These are phyloP conservation scores for Entonaema liquescens DNA, from an alignment of 495 filamentous ascomycete genomes.

Conservation along the genomic window DNA sequence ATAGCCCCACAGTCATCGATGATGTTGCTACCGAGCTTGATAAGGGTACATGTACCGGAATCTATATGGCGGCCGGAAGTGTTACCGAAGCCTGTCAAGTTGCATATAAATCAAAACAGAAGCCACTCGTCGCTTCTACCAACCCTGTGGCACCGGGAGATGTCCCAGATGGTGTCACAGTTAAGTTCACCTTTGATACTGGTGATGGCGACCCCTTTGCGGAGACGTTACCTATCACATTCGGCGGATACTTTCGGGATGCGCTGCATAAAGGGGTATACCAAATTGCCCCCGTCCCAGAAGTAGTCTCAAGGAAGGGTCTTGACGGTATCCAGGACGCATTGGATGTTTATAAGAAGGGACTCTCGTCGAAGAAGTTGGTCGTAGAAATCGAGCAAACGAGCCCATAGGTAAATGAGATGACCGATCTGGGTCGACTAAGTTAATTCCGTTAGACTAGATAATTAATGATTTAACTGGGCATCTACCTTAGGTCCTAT, in stretches of 20 bases:
- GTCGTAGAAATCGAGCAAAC: not conserved
- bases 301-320: not conserved
- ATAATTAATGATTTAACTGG: no score
- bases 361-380: not conserved
- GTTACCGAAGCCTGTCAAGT: constrained; percentile 24
- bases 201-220: not conserved
- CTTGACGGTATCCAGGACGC: not conserved
- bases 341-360: not conserved
- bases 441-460: no score
- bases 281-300: not conserved
- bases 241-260: constrained; percentile 18
- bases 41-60: constrained; percentile 26
- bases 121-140: constrained; percentile 21
- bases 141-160: constrained; percentile 14
- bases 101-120: constrained; percentile 37
- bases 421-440: no score
- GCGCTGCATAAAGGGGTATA: constrained; percentile 8
- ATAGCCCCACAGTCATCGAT: constrained; percentile 41
- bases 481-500: no score
- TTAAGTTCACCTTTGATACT: not conserved
- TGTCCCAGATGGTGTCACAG: constrained; percentile 1
- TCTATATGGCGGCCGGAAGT: constrained; percentile 10
- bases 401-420: no score
- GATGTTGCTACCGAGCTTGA: constrained; percentile 43
- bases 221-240: constrained; percentile 11